phyloP scores from a whole-genome alignment of 768 basidiomycete species.

The Naematelia aurantialba region DNA sequence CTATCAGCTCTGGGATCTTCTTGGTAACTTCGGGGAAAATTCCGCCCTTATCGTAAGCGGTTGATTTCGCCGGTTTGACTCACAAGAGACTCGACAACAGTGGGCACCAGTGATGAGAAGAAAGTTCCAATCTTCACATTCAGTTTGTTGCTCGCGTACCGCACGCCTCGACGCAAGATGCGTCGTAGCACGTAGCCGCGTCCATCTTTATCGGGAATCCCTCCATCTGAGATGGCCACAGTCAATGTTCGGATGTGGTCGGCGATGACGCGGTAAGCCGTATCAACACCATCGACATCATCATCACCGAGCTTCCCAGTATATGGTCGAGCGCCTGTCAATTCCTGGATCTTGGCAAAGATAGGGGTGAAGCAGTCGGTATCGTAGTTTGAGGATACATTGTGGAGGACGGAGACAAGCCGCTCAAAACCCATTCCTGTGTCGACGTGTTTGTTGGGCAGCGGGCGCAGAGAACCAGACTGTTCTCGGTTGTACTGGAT shows the following conservation, averaged over 20 bases:
- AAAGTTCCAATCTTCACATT: slow-evolving; percentile 88
- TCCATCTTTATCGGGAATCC: slow-evolving; percentile 92
- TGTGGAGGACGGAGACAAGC: slow-evolving; percentile 87
- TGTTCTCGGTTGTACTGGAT: slow-evolving; percentile 97
- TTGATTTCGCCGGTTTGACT: slow-evolving; percentile 34
- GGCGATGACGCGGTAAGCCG: slow-evolving; percentile 93
- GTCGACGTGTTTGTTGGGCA: slow-evolving; percentile 93
- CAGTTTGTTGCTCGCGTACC: slow-evolving; percentile 92
- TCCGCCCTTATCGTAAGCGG: slow-evolving; percentile 59
- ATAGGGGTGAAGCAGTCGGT: slow-evolving; percentile 92
- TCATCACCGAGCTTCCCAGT: slow-evolving; percentile 88
- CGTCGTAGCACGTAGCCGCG: slow-evolving; percentile 95
- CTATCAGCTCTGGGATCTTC: slow-evolving; percentile 75
- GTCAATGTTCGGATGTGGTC: slow-evolving; percentile 93
- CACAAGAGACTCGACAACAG: slow-evolving; percentile 84
- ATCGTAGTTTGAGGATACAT: slow-evolving; percentile 92
- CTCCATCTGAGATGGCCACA: slow-evolving; percentile 93
- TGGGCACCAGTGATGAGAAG: slow-evolving; percentile 87
- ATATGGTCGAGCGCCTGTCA: slow-evolving; percentile 85
- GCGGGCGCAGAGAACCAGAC: slow-evolving; percentile 69
- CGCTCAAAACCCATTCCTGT: slow-evolving; percentile 99
- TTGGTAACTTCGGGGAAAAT: slow-evolving; percentile 91
- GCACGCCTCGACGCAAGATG: slow-evolving; percentile 86
- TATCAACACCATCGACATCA: slow-evolving; percentile 92
- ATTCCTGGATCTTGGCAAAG: slow-evolving; percentile 76